These are phyloP conservation scores for Neurospora pannonica DNA, from an alignment of 495 filamentous ascomycete species.

Conservation along the genomic window DNA sequence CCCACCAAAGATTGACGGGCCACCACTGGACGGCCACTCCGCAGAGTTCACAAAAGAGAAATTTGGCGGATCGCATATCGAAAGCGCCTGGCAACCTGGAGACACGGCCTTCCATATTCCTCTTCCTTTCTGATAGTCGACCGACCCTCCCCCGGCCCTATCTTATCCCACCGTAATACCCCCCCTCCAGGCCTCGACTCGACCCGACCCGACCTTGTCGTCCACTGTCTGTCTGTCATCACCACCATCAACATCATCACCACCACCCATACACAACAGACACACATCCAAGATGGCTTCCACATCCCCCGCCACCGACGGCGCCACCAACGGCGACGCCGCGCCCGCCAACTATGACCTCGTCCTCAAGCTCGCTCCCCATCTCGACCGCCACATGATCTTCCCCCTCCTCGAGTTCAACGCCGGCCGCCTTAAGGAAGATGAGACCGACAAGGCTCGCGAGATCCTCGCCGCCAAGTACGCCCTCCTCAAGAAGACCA, in stretches of 20 bases:
- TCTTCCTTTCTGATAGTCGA: not conserved
- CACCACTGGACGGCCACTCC: not conserved
- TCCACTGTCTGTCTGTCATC: constrained; percentile 1
- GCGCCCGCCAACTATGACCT: constrained; percentile 61
- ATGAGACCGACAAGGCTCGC: constrained; percentile 47
- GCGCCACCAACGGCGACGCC: constrained; percentile 41
- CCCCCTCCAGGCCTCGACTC: not conserved
- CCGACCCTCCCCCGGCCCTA: not conserved
- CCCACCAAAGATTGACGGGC: constrained; percentile 22
- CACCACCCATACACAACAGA: not conserved
- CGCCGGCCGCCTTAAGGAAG: constrained; percentile 41
- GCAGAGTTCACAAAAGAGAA: constrained; percentile 13
- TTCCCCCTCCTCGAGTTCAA: constrained; percentile 88
- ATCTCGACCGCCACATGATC: constrained; percentile 92
- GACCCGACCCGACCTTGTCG: not conserved
- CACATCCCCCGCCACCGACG: constrained; percentile 28
- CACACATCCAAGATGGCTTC: constrained; percentile 17
- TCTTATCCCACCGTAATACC: not conserved
- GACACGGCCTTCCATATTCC: not conserved
- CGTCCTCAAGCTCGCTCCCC: constrained; percentile 75
- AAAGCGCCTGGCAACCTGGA: constrained; percentile 1
- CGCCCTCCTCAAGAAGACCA: constrained; percentile 84
- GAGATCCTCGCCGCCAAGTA: constrained; percentile 78
- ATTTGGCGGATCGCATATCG: constrained; percentile 17
- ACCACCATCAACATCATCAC: not conserved